These are phyloP conservation scores for Trichocladium uniseriatum DNA, from an alignment of 495 filamentous ascomycete genomes.

Conservation along the genomic window DNA sequence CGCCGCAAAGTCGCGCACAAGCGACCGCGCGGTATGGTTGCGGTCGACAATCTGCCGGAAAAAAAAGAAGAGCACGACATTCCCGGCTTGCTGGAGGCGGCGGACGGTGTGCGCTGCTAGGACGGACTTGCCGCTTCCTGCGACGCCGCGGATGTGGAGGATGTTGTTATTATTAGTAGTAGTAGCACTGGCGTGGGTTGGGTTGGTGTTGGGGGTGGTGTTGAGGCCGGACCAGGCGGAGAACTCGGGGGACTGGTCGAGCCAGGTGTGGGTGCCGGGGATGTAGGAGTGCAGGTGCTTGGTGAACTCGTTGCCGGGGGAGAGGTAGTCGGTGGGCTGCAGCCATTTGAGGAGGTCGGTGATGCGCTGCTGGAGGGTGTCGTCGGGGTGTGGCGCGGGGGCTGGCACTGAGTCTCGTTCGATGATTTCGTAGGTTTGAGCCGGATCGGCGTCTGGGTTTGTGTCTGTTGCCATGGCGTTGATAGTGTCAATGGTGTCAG, in stretches of 20 bases:
- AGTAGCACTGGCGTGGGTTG: neutral
- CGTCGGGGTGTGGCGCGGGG: neutral
- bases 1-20: slow-evolving; percentile 36
- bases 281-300: slow-evolving; percentile 4
- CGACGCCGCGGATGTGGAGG: slow-evolving; percentile 2
- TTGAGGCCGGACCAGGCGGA: neutral
- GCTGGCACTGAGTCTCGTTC: slow-evolving; percentile 1
- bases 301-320: slow-evolving; percentile 1
- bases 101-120: neutral
- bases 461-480: too few species aligned
- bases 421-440: neutral
- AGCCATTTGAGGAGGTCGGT: neutral
- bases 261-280: neutral
- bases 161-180: neutral
- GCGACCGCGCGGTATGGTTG: slow-evolving; percentile 31
- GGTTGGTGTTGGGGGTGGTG: neutral
- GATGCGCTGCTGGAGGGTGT: neutral
- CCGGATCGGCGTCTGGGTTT: too few species aligned
- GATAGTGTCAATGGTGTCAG: too few species aligned
- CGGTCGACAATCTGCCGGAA: slow-evolving; percentile 41
- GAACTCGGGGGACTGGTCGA: too few species aligned
- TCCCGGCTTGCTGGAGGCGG: neutral
- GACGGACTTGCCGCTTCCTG: slow-evolving; percentile 5
- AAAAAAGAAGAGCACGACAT: slow-evolving; percentile 40
- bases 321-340: slow-evolving; percentile 4